Evolutionary conservation across 2,329 filamentous ascomycete genomes (phyloP).

Genomic region (Magnaporthiopsis incrustans): DNA sequence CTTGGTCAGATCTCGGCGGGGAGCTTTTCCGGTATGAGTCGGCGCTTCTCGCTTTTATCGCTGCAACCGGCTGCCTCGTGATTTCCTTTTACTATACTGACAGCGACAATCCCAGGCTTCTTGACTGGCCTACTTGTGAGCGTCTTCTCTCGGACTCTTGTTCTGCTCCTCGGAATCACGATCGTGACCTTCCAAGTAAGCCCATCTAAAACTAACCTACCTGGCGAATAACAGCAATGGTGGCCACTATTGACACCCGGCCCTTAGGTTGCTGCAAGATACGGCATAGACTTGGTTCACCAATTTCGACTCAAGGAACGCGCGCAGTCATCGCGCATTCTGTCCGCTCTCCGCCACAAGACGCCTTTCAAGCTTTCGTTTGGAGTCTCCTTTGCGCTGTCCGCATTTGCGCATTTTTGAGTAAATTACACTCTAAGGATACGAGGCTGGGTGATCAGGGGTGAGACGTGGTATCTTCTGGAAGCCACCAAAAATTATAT

Average conservation of each 20-base stretch:
- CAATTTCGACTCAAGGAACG: slow-evolving; percentile 29
- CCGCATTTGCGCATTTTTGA: slow-evolving; percentile 49
- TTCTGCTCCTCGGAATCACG: slow-evolving; percentile 56
- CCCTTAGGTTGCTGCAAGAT: slow-evolving; percentile 32
- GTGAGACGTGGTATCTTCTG: neutral
- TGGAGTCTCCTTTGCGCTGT: slow-evolving; percentile 63
- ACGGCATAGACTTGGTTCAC: slow-evolving; percentile 32
- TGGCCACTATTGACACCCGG: neutral
- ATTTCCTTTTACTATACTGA: neutral
- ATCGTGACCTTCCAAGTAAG: slow-evolving; percentile 57
- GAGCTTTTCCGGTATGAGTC: slow-evolving; percentile 37
- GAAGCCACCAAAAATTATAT: neutral
- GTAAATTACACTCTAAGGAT: slow-evolving; percentile 6
- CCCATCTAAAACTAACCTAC: neutral
- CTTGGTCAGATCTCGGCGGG: slow-evolving; percentile 46
- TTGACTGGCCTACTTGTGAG: slow-evolving; percentile 57
- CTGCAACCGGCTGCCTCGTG: slow-evolving; percentile 8
- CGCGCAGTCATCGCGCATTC: slow-evolving; percentile 29
- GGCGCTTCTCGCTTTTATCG: neutral
- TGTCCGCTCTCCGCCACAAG: slow-evolving; percentile 45
- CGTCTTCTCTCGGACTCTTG: slow-evolving; percentile 63
- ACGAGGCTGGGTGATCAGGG: neutral
- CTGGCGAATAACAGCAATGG: too few relatives aligned
- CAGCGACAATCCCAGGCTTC: slow-evolving; percentile 38
- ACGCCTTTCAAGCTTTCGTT: slow-evolving; percentile 62